Percentiles rank a stretch among this genome's conserved stretches.
phyloP scores from a whole-genome alignment of 306 rosid genomes.

The Cicer cuneatum region DNA sequence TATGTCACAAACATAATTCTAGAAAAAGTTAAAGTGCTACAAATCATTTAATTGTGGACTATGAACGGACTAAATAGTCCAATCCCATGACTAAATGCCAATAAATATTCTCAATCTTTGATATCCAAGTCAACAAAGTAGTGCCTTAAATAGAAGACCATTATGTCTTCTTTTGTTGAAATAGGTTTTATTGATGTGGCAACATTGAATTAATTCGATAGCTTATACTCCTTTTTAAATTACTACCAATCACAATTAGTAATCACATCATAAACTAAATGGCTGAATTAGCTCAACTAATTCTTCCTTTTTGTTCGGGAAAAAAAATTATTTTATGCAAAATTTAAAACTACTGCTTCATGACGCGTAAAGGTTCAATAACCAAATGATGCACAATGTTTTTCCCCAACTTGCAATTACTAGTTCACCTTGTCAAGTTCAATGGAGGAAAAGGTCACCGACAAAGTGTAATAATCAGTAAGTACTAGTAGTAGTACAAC shows the following conservation, averaged over 20 bases:
- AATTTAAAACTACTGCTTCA: slow-evolving; percentile 13
- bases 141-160: slow-evolving; percentile 29
- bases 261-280: slow-evolving; percentile 42
- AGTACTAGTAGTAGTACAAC: slow-evolving; percentile 20
- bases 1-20: not conserved
- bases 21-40: slow-evolving; percentile 29
- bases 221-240: slow-evolving; percentile 25
- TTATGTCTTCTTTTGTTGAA: slow-evolving; percentile 36
- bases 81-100: slow-evolving; percentile 39
- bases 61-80: slow-evolving; percentile 29
- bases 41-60: slow-evolving; percentile 38
- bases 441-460: slow-evolving; percentile 33
- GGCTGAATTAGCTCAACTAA: slow-evolving; percentile 48
- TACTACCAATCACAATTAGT: slow-evolving; percentile 25
- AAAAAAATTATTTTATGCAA: not conserved
- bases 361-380: slow-evolving; percentile 17
- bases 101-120: slow-evolving; percentile 31
- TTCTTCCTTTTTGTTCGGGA: slow-evolving; percentile 18
- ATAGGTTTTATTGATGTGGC: slow-evolving; percentile 30
- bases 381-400: slow-evolving; percentile 35
- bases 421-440: slow-evolving; percentile 29
- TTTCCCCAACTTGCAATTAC: slow-evolving; percentile 27
- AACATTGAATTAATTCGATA: slow-evolving; percentile 28
- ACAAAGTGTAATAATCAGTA: not conserved
- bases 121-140: slow-evolving; percentile 45